Evolutionary conservation across 352 stramenopile species (phyloP).

Genomic region (Globisporangium carolinianum): DNA sequence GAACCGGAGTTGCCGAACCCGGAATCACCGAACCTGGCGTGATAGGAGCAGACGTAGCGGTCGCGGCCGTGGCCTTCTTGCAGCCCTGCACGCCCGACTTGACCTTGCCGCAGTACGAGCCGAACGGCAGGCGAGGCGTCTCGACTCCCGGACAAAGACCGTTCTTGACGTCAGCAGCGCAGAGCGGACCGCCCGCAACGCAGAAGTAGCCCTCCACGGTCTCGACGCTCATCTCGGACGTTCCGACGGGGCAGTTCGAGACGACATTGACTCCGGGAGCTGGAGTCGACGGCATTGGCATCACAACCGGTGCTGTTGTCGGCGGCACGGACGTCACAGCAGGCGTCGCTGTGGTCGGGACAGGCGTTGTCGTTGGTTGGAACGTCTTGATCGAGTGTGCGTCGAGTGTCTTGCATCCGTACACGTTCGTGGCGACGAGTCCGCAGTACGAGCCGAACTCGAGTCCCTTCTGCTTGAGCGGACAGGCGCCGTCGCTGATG

Average conservation of each 20-base stretch:
- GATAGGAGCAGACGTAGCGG: not conserved
- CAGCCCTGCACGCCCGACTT: constrained; percentile 16
- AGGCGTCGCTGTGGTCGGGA: not conserved
- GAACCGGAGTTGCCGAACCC: too few relatives aligned
- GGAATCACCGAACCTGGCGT: not conserved
- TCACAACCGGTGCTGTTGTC: not conserved
- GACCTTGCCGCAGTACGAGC: constrained; percentile 14
- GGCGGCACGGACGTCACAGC: not conserved
- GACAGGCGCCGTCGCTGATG: constrained; percentile 9
- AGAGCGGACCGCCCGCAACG: constrained; percentile 14
- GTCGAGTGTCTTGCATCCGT: constrained; percentile 13
- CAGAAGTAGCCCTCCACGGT: constrained; percentile 18
- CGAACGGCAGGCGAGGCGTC: constrained; percentile 7
- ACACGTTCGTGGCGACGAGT: constrained; percentile 11
- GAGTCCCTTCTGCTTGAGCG: constrained; percentile 9
- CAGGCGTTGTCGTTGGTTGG: constrained; percentile 3
- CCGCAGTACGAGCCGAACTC: constrained; percentile 15
- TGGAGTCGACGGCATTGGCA: not conserved
- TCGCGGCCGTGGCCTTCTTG: constrained; percentile 6
- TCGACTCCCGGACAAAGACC: constrained; percentile 17
- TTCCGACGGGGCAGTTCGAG: constrained; percentile 3
- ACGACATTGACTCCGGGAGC: not conserved
- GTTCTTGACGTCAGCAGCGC: constrained; percentile 5
- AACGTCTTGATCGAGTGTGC: constrained; percentile 7
- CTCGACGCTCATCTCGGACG: constrained; percentile 14